Percentiles rank a stretch among this genome's conserved stretches.
These are phyloP conservation scores for Helotiales sp. DNA, from an alignment of 2,329 filamentous ascomycete species.

Conservation along the genomic window DNA sequence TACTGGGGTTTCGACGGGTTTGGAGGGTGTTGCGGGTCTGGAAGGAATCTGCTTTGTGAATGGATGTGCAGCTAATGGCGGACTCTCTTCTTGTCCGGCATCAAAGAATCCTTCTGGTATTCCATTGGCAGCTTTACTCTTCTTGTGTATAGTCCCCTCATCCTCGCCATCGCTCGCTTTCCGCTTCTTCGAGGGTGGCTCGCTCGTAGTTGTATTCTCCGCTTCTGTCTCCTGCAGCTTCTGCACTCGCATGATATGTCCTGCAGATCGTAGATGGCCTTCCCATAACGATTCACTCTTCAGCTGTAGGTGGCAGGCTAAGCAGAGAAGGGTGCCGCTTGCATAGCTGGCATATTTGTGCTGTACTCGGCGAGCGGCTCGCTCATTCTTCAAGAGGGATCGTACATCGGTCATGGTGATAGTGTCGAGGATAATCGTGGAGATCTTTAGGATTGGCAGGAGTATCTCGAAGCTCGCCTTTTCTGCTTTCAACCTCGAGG, in stretches of 20 bases:
- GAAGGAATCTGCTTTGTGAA: slow-evolving; percentile 63
- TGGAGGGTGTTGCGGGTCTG: slow-evolving; percentile 58
- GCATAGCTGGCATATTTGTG: slow-evolving; percentile 69
- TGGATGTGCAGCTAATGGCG: slow-evolving; percentile 35
- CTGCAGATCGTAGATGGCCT: slow-evolving; percentile 52
- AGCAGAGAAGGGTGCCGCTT: slow-evolving; percentile 67
- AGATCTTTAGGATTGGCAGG: not conserved
- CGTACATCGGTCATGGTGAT: slow-evolving; percentile 73
- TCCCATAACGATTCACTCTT: slow-evolving; percentile 70
- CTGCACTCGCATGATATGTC: slow-evolving; percentile 43
- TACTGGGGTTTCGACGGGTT: slow-evolving; percentile 41
- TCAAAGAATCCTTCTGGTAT: slow-evolving; percentile 38
- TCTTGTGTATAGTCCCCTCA: slow-evolving; percentile 44
- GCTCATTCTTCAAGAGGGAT: slow-evolving; percentile 75
- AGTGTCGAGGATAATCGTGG: not conserved
- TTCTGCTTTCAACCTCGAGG: no score
- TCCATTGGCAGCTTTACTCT: slow-evolving; percentile 39
- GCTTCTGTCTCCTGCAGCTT: slow-evolving; percentile 23
- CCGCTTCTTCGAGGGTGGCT: slow-evolving; percentile 46
- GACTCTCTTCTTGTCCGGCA: slow-evolving; percentile 17
- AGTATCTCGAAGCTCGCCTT: no score
- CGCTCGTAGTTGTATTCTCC: slow-evolving; percentile 6
- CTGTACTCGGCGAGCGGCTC: slow-evolving; percentile 70
- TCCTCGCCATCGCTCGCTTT: slow-evolving; percentile 43
- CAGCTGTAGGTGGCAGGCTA: slow-evolving; percentile 62